Evolutionary conservation across 2,329 filamentous ascomycete species (phyloP), one percentile per base, ranked within the genome.

Genomic region (Ophiosphaerella herpotricha): DNA sequence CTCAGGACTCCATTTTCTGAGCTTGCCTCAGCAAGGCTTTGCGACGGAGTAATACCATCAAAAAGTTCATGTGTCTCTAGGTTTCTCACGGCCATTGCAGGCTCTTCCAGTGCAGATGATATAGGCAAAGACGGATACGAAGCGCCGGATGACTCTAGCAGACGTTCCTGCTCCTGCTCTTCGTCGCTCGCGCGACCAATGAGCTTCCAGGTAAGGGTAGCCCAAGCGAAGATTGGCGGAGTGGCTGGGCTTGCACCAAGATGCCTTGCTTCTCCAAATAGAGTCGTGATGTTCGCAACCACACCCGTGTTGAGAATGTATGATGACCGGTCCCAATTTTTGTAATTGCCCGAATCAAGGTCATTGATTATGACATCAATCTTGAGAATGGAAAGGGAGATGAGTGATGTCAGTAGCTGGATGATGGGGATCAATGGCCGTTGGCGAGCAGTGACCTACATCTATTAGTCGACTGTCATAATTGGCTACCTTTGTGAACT

Each of bases 181-280:
- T 68, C 53, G 21, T 46, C 38, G 23, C 35, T 58, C 7, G 61
- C 64, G 7, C 60, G 54, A 5, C 43, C 48, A 2, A 54, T 61
- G 7, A 71, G 58, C 39, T 60, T 66, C 59, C 59, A 71, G 3
- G 57, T 61, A 23, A 96, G 82, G 40, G 93, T 78, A 4, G 87
- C 85, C 92, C 92, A 97, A 3, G 89, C 84, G 58, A 95, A 89
- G 16, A 90, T 82, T 14, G 89, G 85, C 1, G 90, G 90, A 47
- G 84, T 85, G 16, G 89, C 88, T 32, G 84, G 83, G 33, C 79
- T 77, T n/a, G 83, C 78, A 13, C 81, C 81, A 16, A 68, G 38
- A 14, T 74, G 67, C 24, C 79, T 79, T 7, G 85, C 83, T 47
- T 79, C 77, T 21, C 87, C 74, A 31, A 96, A 79, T n/a, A 87